A percentile compares a stretch with the other conserved stretches of the same genome.
Conservation (phyloP, 2,329 filamentous ascomycete species). For the Lecanicillium sp. region DNA sequence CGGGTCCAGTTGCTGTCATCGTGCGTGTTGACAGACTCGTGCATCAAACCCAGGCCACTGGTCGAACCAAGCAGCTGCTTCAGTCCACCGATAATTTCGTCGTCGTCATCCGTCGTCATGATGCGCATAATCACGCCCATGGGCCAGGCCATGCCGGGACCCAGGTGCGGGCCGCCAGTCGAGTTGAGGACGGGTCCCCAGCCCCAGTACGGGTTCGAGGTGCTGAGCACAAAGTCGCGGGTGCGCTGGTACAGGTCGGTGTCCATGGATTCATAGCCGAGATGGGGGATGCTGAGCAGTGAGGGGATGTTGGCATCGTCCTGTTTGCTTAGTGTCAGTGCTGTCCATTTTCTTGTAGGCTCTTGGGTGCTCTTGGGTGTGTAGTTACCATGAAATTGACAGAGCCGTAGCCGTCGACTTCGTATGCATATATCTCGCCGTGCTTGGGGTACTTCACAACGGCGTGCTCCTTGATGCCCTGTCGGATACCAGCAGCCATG, state of each 20-base stretch:
- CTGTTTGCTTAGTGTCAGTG: conserved; percentile 11
- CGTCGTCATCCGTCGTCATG: conserved; percentile 67
- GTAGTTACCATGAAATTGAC: conserved; percentile 50
- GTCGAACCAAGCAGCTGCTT: conserved; percentile 59
- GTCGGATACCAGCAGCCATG: conserved; percentile 48
- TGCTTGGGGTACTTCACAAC: conserved; percentile 54
- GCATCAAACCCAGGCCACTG: conserved; percentile 66
- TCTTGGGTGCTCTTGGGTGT: neutral
- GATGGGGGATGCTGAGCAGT: conserved; percentile 52
- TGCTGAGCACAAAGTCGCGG: conserved; percentile 62
- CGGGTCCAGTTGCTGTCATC: conserved; percentile 24
- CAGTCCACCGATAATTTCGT: conserved; percentile 64
- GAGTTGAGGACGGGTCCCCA: conserved; percentile 43
- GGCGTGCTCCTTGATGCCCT: conserved; percentile 63
- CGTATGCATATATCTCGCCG: conserved; percentile 60
- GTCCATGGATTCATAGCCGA: conserved; percentile 50
- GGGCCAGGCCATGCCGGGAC: conserved; percentile 72
- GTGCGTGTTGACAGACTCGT: conserved; percentile 48
- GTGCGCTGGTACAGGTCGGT: conserved; percentile 64
- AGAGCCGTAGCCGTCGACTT: conserved; percentile 61
- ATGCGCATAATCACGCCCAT: conserved; percentile 78
- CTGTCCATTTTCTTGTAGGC: neutral
- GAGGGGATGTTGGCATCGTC: conserved; percentile 59
- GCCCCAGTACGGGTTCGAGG: conserved; percentile 67
- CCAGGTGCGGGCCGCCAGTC: conserved; percentile 44